Conservation (phyloP, 495 filamentous ascomycete species). For the Hyaloscypha finlandica region DNA sequence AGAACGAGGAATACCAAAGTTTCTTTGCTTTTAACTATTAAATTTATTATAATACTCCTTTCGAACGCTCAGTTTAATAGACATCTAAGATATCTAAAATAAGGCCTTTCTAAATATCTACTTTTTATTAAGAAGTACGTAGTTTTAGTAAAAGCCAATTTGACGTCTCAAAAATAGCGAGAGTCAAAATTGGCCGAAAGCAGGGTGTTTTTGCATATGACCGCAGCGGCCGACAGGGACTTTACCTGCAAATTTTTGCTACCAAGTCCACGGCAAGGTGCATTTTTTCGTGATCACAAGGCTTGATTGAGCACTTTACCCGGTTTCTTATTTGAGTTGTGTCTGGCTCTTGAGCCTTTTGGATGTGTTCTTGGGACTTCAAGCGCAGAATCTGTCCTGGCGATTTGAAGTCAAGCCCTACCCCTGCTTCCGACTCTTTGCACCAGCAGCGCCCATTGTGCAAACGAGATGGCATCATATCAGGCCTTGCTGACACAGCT, state of each 20-base stretch:
- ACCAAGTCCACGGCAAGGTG: neutral
- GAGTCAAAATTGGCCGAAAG: too few species aligned
- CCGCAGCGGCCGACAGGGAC: neutral
- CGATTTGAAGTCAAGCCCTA: too few species aligned
- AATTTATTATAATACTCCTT: too few species aligned
- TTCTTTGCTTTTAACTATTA: too few species aligned
- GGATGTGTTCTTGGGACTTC: neutral
- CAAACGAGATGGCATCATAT: neutral
- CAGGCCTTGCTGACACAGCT: neutral
- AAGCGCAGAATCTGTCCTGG: neutral
- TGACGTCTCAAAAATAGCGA: too few species aligned
- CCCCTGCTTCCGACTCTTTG: neutral
- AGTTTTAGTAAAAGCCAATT: too few species aligned
- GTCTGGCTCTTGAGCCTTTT: neutral
- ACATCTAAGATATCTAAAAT: too few species aligned
- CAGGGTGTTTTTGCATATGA: too few species aligned
- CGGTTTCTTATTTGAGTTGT: neutral
- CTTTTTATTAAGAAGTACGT: too few species aligned
- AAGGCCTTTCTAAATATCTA: too few species aligned
- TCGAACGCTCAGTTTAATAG: neutral
- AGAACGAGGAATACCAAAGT: too few species aligned
- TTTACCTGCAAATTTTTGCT: neutral
- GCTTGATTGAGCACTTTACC: neutral
- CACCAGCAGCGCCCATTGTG: neutral
- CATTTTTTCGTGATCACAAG: neutral